Conservation (phyloP, 1,139 yeast species). For the Diutina rugosa region DNA sequence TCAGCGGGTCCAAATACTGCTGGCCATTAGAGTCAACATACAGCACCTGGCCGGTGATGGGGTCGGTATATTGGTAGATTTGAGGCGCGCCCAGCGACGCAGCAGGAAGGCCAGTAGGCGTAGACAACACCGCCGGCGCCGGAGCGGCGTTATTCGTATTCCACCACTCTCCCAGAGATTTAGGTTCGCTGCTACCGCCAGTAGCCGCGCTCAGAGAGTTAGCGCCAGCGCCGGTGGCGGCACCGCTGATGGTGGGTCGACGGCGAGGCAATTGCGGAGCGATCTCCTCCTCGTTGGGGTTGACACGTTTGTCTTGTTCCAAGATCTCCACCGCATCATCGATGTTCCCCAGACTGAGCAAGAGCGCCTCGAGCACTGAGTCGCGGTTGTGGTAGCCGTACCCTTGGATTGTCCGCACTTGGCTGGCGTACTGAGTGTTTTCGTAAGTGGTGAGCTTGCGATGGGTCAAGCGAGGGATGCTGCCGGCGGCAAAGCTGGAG, state of each 20-base stretch:
- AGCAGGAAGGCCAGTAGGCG: slow-evolving; percentile 2
- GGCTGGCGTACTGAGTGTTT: slow-evolving; percentile 23
- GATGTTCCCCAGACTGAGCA: slow-evolving; percentile 32
- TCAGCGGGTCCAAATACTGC: slow-evolving; percentile 43
- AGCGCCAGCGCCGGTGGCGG: slow-evolving; percentile 4
- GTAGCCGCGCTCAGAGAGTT: background rate
- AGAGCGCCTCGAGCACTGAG: slow-evolving; percentile 36
- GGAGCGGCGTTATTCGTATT: slow-evolving; percentile 6
- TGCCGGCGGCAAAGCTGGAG: slow-evolving; percentile 5
- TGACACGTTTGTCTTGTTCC: slow-evolving; percentile 24
- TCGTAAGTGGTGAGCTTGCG: slow-evolving; percentile 31
- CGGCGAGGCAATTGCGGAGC: slow-evolving; percentile 31
- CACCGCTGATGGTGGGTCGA: slow-evolving; percentile 13
- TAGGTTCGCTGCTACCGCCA: background rate
- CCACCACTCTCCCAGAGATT: background rate
- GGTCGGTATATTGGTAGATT: slow-evolving; percentile 51
- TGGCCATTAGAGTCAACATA: slow-evolving; percentile 49
- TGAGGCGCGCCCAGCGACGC: slow-evolving; percentile 16
- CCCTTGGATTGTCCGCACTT: slow-evolving; percentile 24
- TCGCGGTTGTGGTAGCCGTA: slow-evolving; percentile 38
- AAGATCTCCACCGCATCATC: slow-evolving; percentile 36
- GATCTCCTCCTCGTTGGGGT: slow-evolving; percentile 22
- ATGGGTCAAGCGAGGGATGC: slow-evolving; percentile 25
- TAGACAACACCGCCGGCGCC: slow-evolving; percentile 10
- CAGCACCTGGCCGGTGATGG: slow-evolving; percentile 45